Base-by-base conservation (phyloP, 345 rosid species). In the Odontarrhena argentea region DNA sequence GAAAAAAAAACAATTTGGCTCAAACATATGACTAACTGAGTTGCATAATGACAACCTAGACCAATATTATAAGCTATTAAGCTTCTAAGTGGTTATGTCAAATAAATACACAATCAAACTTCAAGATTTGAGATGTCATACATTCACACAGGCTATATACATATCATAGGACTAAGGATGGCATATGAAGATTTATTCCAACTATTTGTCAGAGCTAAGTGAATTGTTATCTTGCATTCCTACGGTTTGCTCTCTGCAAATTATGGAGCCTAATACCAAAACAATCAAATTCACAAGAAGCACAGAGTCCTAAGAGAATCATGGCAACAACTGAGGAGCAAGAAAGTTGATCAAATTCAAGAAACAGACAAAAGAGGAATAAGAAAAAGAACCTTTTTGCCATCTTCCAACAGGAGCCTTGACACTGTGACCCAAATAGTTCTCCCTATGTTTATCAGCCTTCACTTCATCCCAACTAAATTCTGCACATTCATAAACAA, bases 391-490 rank as follows among this genome's bases (percentile, higher is more conserved):
- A 89, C 98, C 97, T 88, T 88, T 94, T 70, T 91, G 97, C 96
- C 97, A 94, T 82, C 98, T 82, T 55, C 98, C 98, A 72, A 90
- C 96, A 51, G 98, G 91, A 3, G 97, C 98, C 79, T 88, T 90
- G 77, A 93, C 10, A 67, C 98, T 93, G 73, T 93, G 96, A 70
- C 99, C 97, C 34, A 88, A 75, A 78, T 85, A 94, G 74, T 94
- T 94, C 87, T 94, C 99, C 18, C 96, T 74, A 69, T 89, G 86
- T 68, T 92, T 92, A 73, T 92, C 98, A 30, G 72, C 95, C 78
- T 89, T 92, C 49, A 92, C 98, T 40, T 92, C 98, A 12, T 92
- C 96, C 98, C 96, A 92, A 38, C 74, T 85, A 67, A 92, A 92
- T 64, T 92, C 97, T 91, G 89, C 84, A 76, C 12, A 61, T 44